A percentile compares a stretch with the other conserved stretches of the same genome.
These are phyloP conservation scores for Hericium coralloides DNA, from an alignment of 768 basidiomycete genomes.

Conservation along the genomic window DNA sequence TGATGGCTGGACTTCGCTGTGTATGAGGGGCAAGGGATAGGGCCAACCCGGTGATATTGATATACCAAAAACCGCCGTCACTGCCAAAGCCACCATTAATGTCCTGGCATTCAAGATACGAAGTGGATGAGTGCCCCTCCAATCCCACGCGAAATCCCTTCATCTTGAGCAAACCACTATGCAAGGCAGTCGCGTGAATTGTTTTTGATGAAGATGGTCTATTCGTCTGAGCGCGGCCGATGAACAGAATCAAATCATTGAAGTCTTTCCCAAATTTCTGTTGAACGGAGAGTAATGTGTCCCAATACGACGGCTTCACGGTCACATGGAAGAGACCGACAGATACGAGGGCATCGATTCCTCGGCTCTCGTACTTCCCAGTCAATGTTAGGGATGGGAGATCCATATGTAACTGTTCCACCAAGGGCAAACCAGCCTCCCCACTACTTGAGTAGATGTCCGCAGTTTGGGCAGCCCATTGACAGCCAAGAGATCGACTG, in stretches of 20 bases:
- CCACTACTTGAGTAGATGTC: conserved; percentile 42
- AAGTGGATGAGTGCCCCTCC: conserved; percentile 61
- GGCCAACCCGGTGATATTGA: conserved; percentile 65
- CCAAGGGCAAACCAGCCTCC: conserved; percentile 24
- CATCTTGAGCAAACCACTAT: conserved; percentile 53
- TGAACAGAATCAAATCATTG: conserved; percentile 63
- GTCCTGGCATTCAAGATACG: conserved; percentile 69
- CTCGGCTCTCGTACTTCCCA: conserved; percentile 42
- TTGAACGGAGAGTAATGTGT: conserved; percentile 74
- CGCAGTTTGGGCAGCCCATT: conserved; percentile 51
- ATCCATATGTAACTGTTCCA: conserved; percentile 47
- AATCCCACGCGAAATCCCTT: conserved; percentile 76
- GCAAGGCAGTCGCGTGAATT: conserved; percentile 2
- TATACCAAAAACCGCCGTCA: conserved; percentile 43
- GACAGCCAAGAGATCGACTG: conserved; percentile 50
- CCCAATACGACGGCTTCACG: conserved; percentile 77
- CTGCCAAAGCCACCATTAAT: conserved; percentile 56
- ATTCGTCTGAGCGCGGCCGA: conserved; percentile 48
- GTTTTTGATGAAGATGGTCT: conserved; percentile 6
- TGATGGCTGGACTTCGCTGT: conserved; percentile 23
- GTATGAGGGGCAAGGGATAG: conserved; percentile 73
- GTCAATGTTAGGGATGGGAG: conserved; percentile 60
- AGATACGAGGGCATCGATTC: conserved; percentile 45
- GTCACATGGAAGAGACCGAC: conserved; percentile 65
- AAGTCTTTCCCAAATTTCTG: conserved; percentile 89